Base-by-base conservation (phyloP, 73 alveolate species). In the Tetrahymena elliotti region DNA sequence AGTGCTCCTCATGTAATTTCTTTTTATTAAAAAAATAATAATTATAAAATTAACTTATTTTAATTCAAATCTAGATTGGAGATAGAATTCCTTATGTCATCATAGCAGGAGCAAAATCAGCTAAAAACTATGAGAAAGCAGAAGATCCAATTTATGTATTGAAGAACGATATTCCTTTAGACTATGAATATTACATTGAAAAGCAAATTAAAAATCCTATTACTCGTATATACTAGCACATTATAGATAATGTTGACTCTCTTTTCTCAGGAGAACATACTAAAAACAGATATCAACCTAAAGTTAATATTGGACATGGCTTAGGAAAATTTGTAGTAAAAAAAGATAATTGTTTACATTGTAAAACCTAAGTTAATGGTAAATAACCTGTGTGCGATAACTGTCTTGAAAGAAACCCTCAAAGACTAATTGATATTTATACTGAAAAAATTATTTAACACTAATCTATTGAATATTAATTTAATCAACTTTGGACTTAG, bases 121-220 rank as follows among this genome's bases (percentile, higher is more conserved):
- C 99, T 12, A 98, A 97, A 96, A 98, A 98, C 31, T 99, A 99
- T 95, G 99, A 99, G 96, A 98, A 98, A 94, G 98, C 99, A 84
- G 99, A 99, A 97, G 99, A 99, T 95, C 99, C 99, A 16, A 97
- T 99, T 24, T 99, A 96, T 96, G 99, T 99, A 36, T 97, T 99
- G 96, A 98, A 98, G 93, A 98, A 99, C 96, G 99, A 99, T 97
- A 94, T 98, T 39, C 99, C 99, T 13, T 98, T 99, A 54, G 99
- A 99, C 95, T 98, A 97, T 53, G 98, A 98, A 95, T 98, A 99
- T 96, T 99, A 99, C 97, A 94, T 99, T 53, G 99, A 99, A 40
- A 99, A 99, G 93, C 99, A 99, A 97, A 96, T 99, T 53, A 99
- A 99, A 95, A 98, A 97, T 84, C 99, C 99, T 5, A 97, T 99